Evolutionary conservation across 1,139 yeast genomes (phyloP).

Genomic region (Debaryomyces subglobosus): DNA sequence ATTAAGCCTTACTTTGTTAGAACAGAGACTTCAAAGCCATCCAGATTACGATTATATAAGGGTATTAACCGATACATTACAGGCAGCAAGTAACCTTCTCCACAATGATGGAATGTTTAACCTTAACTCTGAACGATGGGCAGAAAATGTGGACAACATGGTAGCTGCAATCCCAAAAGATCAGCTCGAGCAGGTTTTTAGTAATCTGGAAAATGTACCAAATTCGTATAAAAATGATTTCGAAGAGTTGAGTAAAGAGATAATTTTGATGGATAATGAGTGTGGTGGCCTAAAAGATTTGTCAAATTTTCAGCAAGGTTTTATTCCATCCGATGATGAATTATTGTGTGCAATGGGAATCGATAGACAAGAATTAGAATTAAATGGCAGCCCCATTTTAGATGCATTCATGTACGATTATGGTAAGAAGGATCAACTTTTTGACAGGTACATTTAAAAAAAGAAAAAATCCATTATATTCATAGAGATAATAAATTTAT

Average conservation of each 20-base stretch:
- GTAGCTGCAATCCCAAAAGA: constrained; percentile 10
- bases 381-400: background rate
- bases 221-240: background rate
- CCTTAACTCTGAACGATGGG: constrained; percentile 16
- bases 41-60: constrained; percentile 16
- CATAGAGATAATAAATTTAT: too few species aligned
- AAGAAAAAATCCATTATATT: too few species aligned
- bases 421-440: constrained; percentile 6
- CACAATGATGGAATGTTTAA: constrained; percentile 13
- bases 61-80: constrained; percentile 16
- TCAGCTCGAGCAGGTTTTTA: background rate
- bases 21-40: constrained; percentile 14
- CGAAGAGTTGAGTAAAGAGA: constrained; percentile 1
- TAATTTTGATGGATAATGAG: constrained; percentile 4
- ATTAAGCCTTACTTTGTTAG: constrained; percentile 13
- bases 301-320: constrained; percentile 3
- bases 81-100: constrained; percentile 14
- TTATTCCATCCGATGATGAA: constrained; percentile 5
- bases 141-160: constrained; percentile 16
- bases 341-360: background rate
- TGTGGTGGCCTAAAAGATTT: background rate
- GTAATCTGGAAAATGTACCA: background rate
- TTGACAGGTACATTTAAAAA: background rate
- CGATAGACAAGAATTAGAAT: background rate
- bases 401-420: constrained; percentile 5